Base-by-base conservation (phyloP, 2,329 filamentous ascomycete genomes). In the Ceratocystis harringtonii region DNA sequence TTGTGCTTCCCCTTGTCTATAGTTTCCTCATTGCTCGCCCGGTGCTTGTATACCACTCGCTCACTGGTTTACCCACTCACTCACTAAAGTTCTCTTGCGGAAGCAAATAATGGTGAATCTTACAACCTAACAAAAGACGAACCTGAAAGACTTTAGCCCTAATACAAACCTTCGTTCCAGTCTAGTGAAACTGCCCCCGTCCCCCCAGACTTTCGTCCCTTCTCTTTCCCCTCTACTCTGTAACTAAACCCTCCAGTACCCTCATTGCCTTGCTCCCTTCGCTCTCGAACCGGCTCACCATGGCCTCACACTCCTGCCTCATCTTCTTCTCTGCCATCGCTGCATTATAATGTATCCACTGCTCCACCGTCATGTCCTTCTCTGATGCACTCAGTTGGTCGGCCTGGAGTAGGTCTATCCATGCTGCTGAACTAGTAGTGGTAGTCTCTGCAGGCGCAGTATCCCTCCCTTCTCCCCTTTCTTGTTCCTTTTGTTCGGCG, bases 311-410 rank as follows among this genome's bases (percentile, higher is more conserved):
- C 73, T 95, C 88, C 44, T 80, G 77, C 72, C 86, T 87, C 65
- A 99, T 78, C 73, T 85, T 86, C 74, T 86, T 84, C 77, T 97
- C 92, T 0, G 89, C 90, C 72, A 86, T 80, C 68, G 82, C 81
- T 0, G 94, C 94, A 70, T 94, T 92, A 75, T 86, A 83, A 66
- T 85, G 79, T 48, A 99, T 88, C 90, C 92, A 99, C 74, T 96
- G 86, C 74, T 96, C 90, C 0, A 97, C 90, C 4, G 86, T 92
- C 92, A 99, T 96, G 45, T 81, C 79, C 78, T 88, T 91, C 77
- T 97, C 94, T 0, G 85, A 83, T 64, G 81, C 88, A 1, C 83
- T 87, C 64, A 99, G 76, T 15, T 82, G 82, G 0, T 79, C 79
- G 12, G 83, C 84, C 48, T 80, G 78, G 17, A 86, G 73, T 30